Base-by-base conservation (phyloP, 140 eudicot species). In the Ambrosia hybrid region DNA sequence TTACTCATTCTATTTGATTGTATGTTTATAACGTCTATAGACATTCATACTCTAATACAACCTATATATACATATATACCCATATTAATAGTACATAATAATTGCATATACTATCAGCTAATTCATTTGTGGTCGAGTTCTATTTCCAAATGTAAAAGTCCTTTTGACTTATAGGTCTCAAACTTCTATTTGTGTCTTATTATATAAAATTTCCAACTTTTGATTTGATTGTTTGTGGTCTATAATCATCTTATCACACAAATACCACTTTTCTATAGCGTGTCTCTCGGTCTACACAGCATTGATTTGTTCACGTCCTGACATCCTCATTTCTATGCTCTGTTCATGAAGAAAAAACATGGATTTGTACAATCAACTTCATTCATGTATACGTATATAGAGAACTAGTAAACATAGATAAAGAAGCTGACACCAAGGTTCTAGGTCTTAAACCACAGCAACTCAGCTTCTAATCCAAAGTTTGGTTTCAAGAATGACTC, bases 1-100 rank as follows among this genome's bases (percentile, higher is more conserved):
- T 10, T 6, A 17, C 41, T 46, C 71, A 67, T 67, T 11, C 39
- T 67, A 53, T 65, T 65, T 41, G 9, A 38, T 46, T 46, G 43
- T 59, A 59, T 30, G 65, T 10, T 26, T 30, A 0, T 59, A 59
- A 59, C 33, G 43, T 16, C 65, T 59, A 59, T 10, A 33, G 65
- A 59, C 33, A 59, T 33, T 30, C 41, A 26, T 4, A 59, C 65
- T 26, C 9, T 59, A 6, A 0, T 30, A 10, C 37, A 10, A 59
- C 3, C 6, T 53, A 53, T 57, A 17, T 17, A 21, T 21, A 57
- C 9, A 6, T 7, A 17, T 15, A n/a, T 15, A 38, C 43, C 6
- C 43, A 38, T 53, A 53, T 0, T 9, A 13, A 3, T n/a, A 52
- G 58, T 51, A 12, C 14, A 51, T 11, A 51, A 4, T 39, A 4